Evolutionary conservation across 139 green algal genomes (phyloP).

Genomic region (Chlamydomonas incerta): DNA sequence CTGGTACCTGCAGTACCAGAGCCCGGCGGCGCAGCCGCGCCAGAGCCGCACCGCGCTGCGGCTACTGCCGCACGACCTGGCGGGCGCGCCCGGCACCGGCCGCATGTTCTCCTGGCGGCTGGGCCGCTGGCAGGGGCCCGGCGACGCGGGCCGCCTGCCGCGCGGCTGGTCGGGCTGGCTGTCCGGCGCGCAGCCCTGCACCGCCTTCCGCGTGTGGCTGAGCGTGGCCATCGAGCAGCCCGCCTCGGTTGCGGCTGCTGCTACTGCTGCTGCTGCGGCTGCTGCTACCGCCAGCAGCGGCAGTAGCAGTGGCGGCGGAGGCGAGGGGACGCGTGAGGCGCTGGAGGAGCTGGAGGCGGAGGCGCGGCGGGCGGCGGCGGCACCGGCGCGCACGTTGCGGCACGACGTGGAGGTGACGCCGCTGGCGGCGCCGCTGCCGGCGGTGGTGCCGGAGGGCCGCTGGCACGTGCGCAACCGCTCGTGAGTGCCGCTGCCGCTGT

Average conservation of each 20-base stretch:
- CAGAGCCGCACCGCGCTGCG: background rate
- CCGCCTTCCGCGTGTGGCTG: constrained; percentile 41
- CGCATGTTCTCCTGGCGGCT: constrained; percentile 9
- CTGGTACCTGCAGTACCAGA: constrained; percentile 45
- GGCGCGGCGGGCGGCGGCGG: constrained; percentile 6
- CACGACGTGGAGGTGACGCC: constrained; percentile 42
- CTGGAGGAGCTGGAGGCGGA: constrained; percentile 24
- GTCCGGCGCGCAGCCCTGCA: constrained; percentile 45
- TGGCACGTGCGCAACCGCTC: background rate
- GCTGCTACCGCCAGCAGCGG: background rate
- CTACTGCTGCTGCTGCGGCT: background rate
- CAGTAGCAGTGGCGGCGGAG: background rate
- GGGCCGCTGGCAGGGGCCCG: background rate
- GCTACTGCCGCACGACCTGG: background rate
- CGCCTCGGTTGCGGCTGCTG: background rate
- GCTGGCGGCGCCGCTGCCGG: constrained; percentile 40
- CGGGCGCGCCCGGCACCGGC: background rate
- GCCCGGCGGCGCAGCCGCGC: background rate
- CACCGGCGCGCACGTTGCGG: background rate
- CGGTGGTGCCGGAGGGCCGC: constrained; percentile 1
- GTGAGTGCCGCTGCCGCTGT: background rate
- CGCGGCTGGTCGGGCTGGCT: constrained; percentile 11
- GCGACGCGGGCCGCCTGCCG: background rate
- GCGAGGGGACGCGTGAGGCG: background rate
- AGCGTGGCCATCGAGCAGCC: constrained; percentile 8